Base-by-base conservation (phyloP, 352 stramenopile species). In the Pythium chondricola region DNA sequence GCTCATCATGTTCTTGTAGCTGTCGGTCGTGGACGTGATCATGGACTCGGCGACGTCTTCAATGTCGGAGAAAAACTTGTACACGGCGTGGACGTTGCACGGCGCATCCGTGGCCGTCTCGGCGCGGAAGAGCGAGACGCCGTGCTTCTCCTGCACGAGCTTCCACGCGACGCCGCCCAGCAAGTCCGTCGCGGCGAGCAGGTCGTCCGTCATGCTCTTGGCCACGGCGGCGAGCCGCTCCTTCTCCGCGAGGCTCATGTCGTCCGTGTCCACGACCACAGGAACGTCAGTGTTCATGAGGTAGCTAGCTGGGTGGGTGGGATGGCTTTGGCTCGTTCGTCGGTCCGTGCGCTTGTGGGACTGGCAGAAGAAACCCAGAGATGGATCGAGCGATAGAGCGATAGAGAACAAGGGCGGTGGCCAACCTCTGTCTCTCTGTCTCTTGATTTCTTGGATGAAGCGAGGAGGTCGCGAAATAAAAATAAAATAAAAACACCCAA, bases 61-160 rank as follows among this genome's bases (percentile, higher is more conserved):
- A 52, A 93, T 91, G 24, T 85, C 61, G 38, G 74, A 79, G 13
- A 65, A 69, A 55, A 93, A 83, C 61, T 88, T 88, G 61, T 74
- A 88, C 24, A 88, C 78, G 1, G 83, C 77, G 58, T 93, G 83
- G n/a, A 93, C 79, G 42, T 93, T 93, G 64, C 80, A 91, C 6
- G 79, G 80, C 31, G 82, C 67, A 24, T 82, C 76, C 38, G 65
- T 71, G 25, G 44, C 52, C 9, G 72, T 50, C 17, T 91, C 77
- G 11, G 80, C 75, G 26, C 76, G 78, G 55, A 88, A 90, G 50
- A 93, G 81, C 50, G 76, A 88, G 52, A 91, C 79, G 51, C 80
- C 80, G 62, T 88, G 74, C 52, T 87, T 88, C 50, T 90, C 78
- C 48, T 88, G 76, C 43, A 93, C 76, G 18, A 89, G 60, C 3